phyloP scores from a whole-genome alignment of 768 basidiomycete genomes.

The Pisolithus orientalis region DNA sequence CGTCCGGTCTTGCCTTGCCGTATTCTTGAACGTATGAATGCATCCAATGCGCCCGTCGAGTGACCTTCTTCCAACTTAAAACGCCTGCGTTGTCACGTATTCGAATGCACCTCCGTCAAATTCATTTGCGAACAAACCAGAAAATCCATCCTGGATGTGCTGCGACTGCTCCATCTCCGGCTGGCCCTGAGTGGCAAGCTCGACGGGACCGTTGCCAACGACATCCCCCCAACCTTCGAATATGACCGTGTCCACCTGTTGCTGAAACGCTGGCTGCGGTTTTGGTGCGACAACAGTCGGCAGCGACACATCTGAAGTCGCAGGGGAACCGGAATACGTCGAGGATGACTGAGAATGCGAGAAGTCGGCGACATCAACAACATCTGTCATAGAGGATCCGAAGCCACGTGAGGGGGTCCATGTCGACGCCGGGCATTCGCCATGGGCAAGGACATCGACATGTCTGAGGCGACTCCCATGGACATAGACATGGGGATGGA shows the following conservation, averaged over 20 bases:
- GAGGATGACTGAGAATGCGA: constrained; percentile 33
- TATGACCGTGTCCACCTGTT: not conserved
- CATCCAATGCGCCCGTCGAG: no score
- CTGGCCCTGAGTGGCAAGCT: no score
- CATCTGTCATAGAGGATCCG: not conserved
- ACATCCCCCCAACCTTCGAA: not conserved
- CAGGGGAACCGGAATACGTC: constrained; percentile 38
- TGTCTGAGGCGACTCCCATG: not conserved
- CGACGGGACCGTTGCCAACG: not conserved
- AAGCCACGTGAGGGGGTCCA: not conserved
- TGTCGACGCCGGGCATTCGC: not conserved
- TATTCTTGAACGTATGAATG: no score
- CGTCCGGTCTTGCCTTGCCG: no score
- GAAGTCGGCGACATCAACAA: constrained; percentile 7
- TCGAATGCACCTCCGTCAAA: no score
- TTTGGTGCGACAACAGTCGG: constrained; percentile 22
- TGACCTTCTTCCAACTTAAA: no score
- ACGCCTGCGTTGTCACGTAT: no score
- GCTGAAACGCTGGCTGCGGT: constrained; percentile 8
- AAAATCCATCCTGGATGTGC: no score
- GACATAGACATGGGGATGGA: not conserved
- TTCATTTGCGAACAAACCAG: no score
- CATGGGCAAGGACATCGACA: no score
- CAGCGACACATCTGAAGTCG: constrained; percentile 23
- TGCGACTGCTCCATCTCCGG: no score